Percentiles rank a stretch among this genome's conserved stretches.
phyloP scores from a whole-genome alignment of 352 stramenopile species.

The Aphanomyces euteiches region DNA sequence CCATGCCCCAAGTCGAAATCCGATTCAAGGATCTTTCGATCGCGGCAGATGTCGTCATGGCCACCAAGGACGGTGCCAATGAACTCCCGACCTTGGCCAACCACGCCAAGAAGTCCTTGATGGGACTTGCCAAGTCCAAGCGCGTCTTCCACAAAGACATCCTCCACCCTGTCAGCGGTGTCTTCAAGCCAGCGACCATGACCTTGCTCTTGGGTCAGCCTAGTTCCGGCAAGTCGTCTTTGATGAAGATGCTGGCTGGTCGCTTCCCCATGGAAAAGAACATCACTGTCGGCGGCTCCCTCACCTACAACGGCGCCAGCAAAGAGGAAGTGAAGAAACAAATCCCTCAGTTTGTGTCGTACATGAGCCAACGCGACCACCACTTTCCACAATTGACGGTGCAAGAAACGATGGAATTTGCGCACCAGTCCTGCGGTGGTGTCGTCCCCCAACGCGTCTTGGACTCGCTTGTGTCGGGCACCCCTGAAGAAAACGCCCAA shows the following conservation, averaged over 20 bases:
- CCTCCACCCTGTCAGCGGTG: constrained; percentile 40
- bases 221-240: constrained; percentile 50
- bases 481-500: constrained; percentile 42
- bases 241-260: constrained; percentile 53
- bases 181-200: constrained; percentile 50
- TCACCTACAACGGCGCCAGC: constrained; percentile 52
- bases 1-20: constrained; percentile 57
- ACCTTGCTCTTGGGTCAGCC: constrained; percentile 53
- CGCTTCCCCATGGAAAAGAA: constrained; percentile 51
- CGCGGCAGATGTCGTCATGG: constrained; percentile 36
- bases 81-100: constrained; percentile 47
- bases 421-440: constrained; percentile 50
- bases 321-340: constrained; percentile 38
- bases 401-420: constrained; percentile 53
- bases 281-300: constrained; percentile 41
- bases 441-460: constrained; percentile 36
- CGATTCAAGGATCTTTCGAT: constrained; percentile 50
- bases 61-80: constrained; percentile 15
- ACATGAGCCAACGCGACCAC: constrained; percentile 49
- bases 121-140: constrained; percentile 41
- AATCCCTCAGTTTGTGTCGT: constrained; percentile 47
- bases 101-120: constrained; percentile 39
- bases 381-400: constrained; percentile 53
- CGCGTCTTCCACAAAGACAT: constrained; percentile 43
- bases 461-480: constrained; percentile 41